Evolutionary conservation across 257 asterid genomes (phyloP), one percentile per base, ranked within the genome.

Genomic region (Petunia secreta): DNA sequence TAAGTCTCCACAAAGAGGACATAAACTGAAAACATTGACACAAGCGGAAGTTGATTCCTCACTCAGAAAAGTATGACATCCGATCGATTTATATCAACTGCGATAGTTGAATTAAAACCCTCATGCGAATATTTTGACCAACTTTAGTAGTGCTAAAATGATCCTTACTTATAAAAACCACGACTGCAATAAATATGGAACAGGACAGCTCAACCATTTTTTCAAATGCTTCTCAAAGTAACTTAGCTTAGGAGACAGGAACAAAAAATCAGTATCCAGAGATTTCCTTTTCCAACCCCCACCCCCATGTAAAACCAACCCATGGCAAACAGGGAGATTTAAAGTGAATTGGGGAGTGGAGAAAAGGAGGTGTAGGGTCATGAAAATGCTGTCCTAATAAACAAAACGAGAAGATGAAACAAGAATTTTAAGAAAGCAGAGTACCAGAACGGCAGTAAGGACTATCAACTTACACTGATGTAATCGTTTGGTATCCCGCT

Each of bases 401-500:
- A 50, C 16, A 71, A 48, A 50, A 50, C 48, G 39, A 71, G 48
- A 46, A 15, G 44, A 71, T 36, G 13, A 48, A 48, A 48, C 77
- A 71, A 71, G 77, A 71, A 71, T 48, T 48, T 46, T 71, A 71
- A 48, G 77, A 71, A 71, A 5, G 13, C 60, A 57, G 36, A 57
- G 60, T 5, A 71, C 50, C 62, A 11, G 62, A 36, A 25, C 25
- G 25, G 25, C 25, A 73, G 34, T 11, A 11, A 73, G 10, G 77
- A 2, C 59, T 11, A 54, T 62, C 78, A 38, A 85, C 91, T 90
- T 89, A 96, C 98, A 64, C 87, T 82, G 79, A 94, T 80, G 78
- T 94, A 94, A 83, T 96, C 99, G 79, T 94, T 96, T 60, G 90
- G 13, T 82, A 96, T 92, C 83, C 99, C 99, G 77, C 39, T 52